Evolutionary conservation across 2,329 filamentous ascomycete species (phyloP).

Genomic region (Aspergillus sp.): DNA sequence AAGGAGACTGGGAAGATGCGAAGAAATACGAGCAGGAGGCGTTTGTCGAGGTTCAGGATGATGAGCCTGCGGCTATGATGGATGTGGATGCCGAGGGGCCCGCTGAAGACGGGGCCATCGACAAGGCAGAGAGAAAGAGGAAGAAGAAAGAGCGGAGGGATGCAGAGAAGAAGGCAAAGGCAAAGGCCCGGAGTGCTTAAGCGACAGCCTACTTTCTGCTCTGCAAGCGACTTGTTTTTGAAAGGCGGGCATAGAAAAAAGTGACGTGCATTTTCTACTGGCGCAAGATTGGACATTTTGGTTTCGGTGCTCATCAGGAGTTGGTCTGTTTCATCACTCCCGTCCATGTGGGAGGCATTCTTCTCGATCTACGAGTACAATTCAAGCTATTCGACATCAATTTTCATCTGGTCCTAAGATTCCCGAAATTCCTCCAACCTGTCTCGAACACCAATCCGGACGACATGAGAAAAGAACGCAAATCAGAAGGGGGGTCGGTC

Average conservation of each 20-base stretch:
- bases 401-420: background rate
- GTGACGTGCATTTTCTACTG: constrained; percentile 12
- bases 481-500: constrained; percentile 3
- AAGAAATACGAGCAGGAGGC: constrained; percentile 42
- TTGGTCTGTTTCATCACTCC: background rate
- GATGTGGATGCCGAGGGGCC: constrained; percentile 41
- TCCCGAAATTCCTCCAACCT: background rate
- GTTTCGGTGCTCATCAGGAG: constrained; percentile 17
- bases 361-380: constrained; percentile 8
- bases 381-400: background rate
- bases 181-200: constrained; percentile 25
- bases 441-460: constrained; percentile 11
- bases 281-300: constrained; percentile 7
- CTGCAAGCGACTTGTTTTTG: background rate
- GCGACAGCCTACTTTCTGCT: background rate
- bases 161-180: constrained; percentile 43
- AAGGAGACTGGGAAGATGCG: constrained; percentile 38
- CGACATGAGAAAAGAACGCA: constrained; percentile 4
- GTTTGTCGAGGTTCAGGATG: constrained; percentile 41
- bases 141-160: constrained; percentile 55
- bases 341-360: background rate
- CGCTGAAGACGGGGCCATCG: constrained; percentile 37
- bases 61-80: constrained; percentile 33
- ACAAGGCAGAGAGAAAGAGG: constrained; percentile 55
- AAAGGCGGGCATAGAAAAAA: background rate